Conservation (phyloP, 140 eudicot genomes). For the Oenanthe javanica region DNA sequence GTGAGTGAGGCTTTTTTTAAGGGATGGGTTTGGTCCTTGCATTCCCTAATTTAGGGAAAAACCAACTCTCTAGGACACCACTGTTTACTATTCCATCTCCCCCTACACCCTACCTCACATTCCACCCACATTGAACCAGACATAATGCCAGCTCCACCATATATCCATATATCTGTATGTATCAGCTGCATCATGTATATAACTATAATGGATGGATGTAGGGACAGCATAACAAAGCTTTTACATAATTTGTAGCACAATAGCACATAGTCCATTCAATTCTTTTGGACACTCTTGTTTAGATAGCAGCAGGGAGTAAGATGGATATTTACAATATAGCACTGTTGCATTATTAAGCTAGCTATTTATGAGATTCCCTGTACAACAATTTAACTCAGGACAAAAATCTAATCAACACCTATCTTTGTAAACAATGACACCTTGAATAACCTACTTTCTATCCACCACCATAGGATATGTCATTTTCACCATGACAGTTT, state of each 20-base stretch:
- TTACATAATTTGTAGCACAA: neutral
- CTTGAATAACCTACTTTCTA: neutral
- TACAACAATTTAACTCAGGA: conserved; percentile 1
- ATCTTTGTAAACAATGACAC: conserved; percentile 2
- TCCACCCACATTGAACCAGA: conserved; percentile 11
- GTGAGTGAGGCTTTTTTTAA: neutral
- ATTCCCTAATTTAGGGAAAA: conserved; percentile 9
- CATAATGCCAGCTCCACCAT: neutral
- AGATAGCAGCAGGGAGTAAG: neutral
- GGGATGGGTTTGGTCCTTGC: conserved; percentile 8
- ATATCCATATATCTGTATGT: neutral
- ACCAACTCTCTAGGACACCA: neutral
- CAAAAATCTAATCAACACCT: conserved; percentile 2
- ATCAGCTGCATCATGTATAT: neutral
- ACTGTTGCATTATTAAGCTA: neutral
- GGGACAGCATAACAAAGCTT: conserved; percentile 3
- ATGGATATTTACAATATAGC: neutral
- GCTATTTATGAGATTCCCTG: conserved; percentile 6
- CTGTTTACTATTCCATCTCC: neutral
- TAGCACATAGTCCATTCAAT: conserved; percentile 1
- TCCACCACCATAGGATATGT: conserved; percentile 5
- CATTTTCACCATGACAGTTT: conserved; percentile 17
- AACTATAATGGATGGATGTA: neutral
- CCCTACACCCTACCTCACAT: conserved; percentile 3
- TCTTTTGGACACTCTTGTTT: conserved; percentile 2